Conservation (phyloP, 345 rosid species). For the Eucalyptus curtisii region DNA sequence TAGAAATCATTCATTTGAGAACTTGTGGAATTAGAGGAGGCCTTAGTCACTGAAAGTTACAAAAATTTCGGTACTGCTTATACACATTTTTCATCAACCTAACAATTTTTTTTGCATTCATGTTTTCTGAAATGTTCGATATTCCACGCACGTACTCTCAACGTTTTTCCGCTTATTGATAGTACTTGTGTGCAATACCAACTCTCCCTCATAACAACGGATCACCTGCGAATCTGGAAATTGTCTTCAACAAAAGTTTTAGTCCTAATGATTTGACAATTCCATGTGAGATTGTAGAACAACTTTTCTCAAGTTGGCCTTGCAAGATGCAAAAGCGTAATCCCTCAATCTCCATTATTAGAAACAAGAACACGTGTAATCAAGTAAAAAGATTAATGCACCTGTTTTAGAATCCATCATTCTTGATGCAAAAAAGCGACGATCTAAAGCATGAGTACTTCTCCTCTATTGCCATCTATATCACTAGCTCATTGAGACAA, state of each 20-base stretch:
- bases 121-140: not conserved
- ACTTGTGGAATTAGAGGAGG: not conserved
- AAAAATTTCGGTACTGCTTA: not conserved
- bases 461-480: too few species aligned
- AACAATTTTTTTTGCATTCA: not conserved
- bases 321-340: too few species aligned
- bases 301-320: not conserved
- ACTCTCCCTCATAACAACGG: not conserved
- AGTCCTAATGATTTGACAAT: not conserved
- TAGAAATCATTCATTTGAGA: not conserved
- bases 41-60: not conserved
- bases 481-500: too few species aligned
- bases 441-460: too few species aligned
- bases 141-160: not conserved
- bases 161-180: not conserved
- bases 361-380: too few species aligned
- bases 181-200: not conserved
- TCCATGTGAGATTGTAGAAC: not conserved
- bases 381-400: too few species aligned
- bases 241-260: not conserved
- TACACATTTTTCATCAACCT: not conserved
- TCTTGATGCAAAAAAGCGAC: too few species aligned
- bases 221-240: not conserved
- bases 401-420: rapidly evolving
- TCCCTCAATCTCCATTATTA: too few species aligned